Conservation (phyloP, 768 basidiomycete genomes). For the Obba rivulosa region DNA sequence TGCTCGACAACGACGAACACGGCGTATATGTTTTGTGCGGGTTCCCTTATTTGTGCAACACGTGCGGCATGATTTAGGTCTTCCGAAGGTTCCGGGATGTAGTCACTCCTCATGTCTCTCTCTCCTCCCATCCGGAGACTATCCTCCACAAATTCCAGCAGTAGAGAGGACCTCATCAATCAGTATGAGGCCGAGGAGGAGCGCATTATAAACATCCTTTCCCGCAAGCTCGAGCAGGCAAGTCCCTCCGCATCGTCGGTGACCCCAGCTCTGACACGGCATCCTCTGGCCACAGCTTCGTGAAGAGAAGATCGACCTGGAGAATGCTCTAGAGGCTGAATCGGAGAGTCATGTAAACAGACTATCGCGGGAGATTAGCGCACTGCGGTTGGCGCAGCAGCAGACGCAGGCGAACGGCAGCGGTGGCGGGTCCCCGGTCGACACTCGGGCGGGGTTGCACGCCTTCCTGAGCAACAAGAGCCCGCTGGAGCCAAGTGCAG, state of each 20-base stretch:
- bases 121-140: constrained; percentile 58
- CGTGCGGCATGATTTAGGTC: no score
- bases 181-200: constrained; percentile 90
- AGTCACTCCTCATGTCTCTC: constrained; percentile 26
- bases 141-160: constrained; percentile 48
- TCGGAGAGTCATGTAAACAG: constrained; percentile 81
- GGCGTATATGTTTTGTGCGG: no score
- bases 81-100: neutral
- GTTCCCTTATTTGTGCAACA: no score
- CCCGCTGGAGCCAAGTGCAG: constrained; percentile 31
- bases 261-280: neutral
- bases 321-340: constrained; percentile 80
- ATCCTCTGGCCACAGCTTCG: constrained; percentile 46
- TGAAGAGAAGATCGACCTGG: constrained; percentile 80
- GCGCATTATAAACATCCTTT: constrained; percentile 78
- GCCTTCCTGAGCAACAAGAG: constrained; percentile 7
- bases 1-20: no score
- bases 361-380: constrained; percentile 64
- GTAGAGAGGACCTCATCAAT: constrained; percentile 74
- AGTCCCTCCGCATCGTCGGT: neutral
- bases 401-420: constrained; percentile 25
- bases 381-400: constrained; percentile 55
- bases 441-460: constrained; percentile 9
- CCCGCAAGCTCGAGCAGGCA: constrained; percentile 77
- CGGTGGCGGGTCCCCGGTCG: constrained; percentile 18